phyloP scores from a whole-genome alignment of 176 grass and related monocot species.

The Puya raimondii region DNA sequence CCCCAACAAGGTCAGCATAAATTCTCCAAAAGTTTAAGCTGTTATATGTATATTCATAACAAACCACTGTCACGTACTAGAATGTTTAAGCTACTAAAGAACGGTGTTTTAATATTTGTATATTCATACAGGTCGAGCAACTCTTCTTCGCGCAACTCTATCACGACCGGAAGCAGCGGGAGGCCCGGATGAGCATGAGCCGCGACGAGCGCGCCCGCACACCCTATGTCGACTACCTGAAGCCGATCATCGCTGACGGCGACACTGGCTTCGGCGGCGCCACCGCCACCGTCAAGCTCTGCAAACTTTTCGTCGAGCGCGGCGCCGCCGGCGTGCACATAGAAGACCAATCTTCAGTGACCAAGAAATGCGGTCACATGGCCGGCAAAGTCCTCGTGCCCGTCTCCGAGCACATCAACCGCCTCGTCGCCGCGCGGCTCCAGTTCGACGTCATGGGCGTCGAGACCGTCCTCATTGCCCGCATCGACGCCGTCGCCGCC shows the following conservation, averaged over 20 bases:
- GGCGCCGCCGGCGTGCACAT: conserved; percentile 79
- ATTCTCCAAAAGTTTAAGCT: background rate
- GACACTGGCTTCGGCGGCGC: conserved; percentile 82
- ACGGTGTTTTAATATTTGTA: too few species aligned
- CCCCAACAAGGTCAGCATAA: conserved; percentile 44
- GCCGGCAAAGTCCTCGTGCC: conserved; percentile 82
- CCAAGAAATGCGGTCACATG: conserved; percentile 96
- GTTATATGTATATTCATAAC: background rate
- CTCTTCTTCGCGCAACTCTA: conserved; percentile 75
- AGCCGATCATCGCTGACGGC: conserved; percentile 77
- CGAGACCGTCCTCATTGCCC: conserved; percentile 67
- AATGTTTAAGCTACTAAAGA: too few species aligned
- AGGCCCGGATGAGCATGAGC: conserved; percentile 68
- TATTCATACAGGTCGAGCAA: conserved; percentile 38
- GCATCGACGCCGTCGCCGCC: conserved; percentile 73
- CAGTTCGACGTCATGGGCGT: conserved; percentile 98
- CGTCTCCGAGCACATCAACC: conserved; percentile 72
- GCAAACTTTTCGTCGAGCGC: conserved; percentile 94
- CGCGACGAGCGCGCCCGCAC: conserved; percentile 26
- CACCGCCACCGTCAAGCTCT: conserved; percentile 84
- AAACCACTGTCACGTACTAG: too few species aligned
- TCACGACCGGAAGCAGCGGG: conserved; percentile 78
- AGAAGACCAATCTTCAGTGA: conserved; percentile 83
- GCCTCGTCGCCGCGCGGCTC: conserved; percentile 74
- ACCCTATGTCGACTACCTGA: conserved; percentile 56